Percentiles rank a stretch among this genome's conserved stretches.
These are phyloP conservation scores for Plasmodium relictum DNA, from an alignment of 169 alveolate species.

Conservation along the genomic window DNA sequence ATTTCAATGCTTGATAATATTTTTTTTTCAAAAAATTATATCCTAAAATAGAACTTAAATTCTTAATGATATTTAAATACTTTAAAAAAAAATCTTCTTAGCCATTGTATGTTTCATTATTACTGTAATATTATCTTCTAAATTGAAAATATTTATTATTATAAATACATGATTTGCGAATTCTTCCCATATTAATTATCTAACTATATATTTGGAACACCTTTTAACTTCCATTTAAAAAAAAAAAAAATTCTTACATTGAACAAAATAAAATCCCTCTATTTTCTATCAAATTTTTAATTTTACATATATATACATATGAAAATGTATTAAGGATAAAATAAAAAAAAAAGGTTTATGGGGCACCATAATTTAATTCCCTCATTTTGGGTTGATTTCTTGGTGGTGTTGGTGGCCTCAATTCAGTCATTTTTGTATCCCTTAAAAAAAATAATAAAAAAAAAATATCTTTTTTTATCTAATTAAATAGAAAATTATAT, in stretches of 20 bases:
- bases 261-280: background rate
- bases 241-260: slow-evolving; percentile 10
- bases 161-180: slow-evolving; percentile 1
- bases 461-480: background rate
- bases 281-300: slow-evolving; percentile 7
- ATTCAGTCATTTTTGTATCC: slow-evolving; percentile 88
- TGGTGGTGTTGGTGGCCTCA: slow-evolving; percentile 89
- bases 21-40: too few species aligned
- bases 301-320: slow-evolving; percentile 1
- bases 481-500: background rate
- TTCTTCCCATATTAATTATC: background rate
- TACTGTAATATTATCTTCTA: too few species aligned
- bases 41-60: too few species aligned
- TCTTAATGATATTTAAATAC: too few species aligned
- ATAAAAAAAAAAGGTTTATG: slow-evolving; percentile 33
- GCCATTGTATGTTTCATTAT: too few species aligned
- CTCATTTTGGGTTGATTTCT: slow-evolving; percentile 85
- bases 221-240: background rate
- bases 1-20: too few species aligned
- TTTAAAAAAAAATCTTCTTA: too few species aligned
- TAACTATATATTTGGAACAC: background rate
- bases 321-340: slow-evolving; percentile 17
- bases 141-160: background rate
- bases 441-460: slow-evolving; percentile 62
- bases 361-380: slow-evolving; percentile 84